These are phyloP conservation scores for Theileria parva DNA, from an alignment of 169 alveolate genomes.

Conservation along the genomic window DNA sequence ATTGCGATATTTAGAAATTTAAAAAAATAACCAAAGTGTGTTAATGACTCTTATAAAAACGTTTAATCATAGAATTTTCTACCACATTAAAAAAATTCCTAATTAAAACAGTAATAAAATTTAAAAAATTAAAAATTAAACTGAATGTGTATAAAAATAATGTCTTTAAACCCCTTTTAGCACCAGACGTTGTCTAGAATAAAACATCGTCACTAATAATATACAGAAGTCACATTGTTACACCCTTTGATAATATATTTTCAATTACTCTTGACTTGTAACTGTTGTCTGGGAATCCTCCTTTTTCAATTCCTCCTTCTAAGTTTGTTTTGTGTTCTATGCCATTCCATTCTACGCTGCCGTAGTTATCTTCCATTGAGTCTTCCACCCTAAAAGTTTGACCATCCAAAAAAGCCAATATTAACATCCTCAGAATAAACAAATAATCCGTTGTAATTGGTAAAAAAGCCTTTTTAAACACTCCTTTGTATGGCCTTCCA, in stretches of 20 bases:
- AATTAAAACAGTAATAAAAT: not conserved
- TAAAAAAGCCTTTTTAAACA: constrained; percentile 21
- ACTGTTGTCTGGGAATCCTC: constrained; percentile 43
- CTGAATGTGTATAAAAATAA: not conserved
- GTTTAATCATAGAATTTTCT: not conserved
- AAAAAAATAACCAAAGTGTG: not conserved
- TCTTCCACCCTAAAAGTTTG: constrained; percentile 36
- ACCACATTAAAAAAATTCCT: not conserved
- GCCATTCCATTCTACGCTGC: constrained; percentile 28
- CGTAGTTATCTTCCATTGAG: not conserved
- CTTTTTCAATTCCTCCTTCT: constrained; percentile 22
- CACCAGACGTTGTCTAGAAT: not conserved
- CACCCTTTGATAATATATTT: constrained; percentile 24
- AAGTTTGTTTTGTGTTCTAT: constrained; percentile 33
- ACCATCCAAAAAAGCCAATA: constrained; percentile 46
- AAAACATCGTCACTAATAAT: too few species aligned
- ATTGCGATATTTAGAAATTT: not conserved
- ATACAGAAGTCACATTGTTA: not conserved
- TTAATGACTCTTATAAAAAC: not conserved
- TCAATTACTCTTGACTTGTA: constrained; percentile 28
- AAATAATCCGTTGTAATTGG: constrained; percentile 37
- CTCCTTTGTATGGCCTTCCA: constrained; percentile 36
- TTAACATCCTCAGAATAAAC: constrained; percentile 31
- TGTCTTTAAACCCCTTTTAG: not conserved
- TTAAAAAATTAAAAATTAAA: not conserved